phyloP scores from a whole-genome alignment of 2,329 filamentous ascomycete species.

The Fusarium zealandicum region DNA sequence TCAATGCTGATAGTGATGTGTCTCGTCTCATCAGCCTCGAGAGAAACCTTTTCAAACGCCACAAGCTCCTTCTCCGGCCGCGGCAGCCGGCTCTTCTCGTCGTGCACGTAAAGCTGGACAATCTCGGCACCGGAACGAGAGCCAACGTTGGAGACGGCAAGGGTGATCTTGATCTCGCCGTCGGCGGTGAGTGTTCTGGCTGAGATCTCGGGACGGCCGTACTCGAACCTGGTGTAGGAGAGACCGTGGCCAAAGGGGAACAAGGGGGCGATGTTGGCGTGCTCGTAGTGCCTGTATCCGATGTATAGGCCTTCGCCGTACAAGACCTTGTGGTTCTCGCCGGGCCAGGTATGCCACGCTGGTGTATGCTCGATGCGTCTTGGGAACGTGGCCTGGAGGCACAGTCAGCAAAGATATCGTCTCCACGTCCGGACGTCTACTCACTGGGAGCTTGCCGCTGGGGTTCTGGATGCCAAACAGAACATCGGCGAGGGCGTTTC shows the following conservation, averaged over 20 bases:
- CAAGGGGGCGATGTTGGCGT: constrained; percentile 62
- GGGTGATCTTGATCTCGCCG: constrained; percentile 53
- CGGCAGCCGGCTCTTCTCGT: constrained; percentile 67
- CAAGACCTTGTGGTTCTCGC: constrained; percentile 70
- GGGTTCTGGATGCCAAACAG: constrained; percentile 73
- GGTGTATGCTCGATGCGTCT: constrained; percentile 69
- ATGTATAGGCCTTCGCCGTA: constrained; percentile 79
- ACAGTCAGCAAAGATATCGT: not conserved
- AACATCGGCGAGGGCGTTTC: constrained; percentile 71
- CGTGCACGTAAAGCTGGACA: constrained; percentile 73
- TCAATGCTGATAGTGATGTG: constrained; percentile 56
- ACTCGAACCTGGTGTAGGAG: constrained; percentile 74
- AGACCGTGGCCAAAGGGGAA: constrained; percentile 79
- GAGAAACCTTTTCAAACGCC: constrained; percentile 70
- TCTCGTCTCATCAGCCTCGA: constrained; percentile 63
- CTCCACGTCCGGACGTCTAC: not conserved
- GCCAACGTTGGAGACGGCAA: constrained; percentile 64
- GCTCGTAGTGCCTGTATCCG: constrained; percentile 77
- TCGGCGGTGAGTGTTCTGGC: constrained; percentile 49
- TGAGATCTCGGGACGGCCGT: constrained; percentile 63
- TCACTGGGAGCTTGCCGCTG: constrained; percentile 72
- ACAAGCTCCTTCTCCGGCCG: constrained; percentile 75
- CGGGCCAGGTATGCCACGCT: constrained; percentile 75
- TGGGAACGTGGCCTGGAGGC: constrained; percentile 68
- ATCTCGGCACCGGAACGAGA: constrained; percentile 64